A percentile compares a stretch with the other conserved stretches of the same genome.
These are phyloP conservation scores for Aureobasidium leucospermi DNA, from an alignment of 2,329 filamentous ascomycete species.

Conservation along the genomic window DNA sequence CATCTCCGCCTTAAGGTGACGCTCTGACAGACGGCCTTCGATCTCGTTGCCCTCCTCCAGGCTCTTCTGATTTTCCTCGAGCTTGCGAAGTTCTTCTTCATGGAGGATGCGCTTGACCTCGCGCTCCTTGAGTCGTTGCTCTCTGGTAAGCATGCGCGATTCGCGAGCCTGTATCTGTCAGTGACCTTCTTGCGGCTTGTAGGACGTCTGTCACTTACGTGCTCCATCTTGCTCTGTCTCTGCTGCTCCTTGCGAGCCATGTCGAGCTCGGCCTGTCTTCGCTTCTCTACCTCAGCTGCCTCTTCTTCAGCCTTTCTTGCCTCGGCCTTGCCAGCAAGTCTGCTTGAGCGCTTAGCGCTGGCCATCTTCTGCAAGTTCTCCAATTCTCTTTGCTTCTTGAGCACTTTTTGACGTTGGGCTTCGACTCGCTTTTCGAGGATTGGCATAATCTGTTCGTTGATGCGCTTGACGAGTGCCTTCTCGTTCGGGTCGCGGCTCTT, in stretches of 20 bases:
- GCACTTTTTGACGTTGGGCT: slow-evolving; percentile 61
- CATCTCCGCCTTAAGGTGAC: slow-evolving; percentile 74
- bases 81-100: slow-evolving; percentile 71
- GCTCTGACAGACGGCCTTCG: slow-evolving; percentile 58
- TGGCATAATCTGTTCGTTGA: slow-evolving; percentile 74
- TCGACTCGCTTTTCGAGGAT: slow-evolving; percentile 71
- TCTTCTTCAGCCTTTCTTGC: slow-evolving; percentile 68
- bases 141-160: slow-evolving; percentile 71
- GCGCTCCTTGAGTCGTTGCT: slow-evolving; percentile 77
- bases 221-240: slow-evolving; percentile 57
- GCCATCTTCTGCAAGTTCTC: slow-evolving; percentile 78
- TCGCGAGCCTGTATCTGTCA: slow-evolving; percentile 57
- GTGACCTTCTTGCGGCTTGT: slow-evolving; percentile 1
- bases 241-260: slow-evolving; percentile 54
- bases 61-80: slow-evolving; percentile 68
- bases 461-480: slow-evolving; percentile 62
- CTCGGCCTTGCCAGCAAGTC: slow-evolving; percentile 75
- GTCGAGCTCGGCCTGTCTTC: slow-evolving; percentile 55
- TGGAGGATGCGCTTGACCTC: slow-evolving; percentile 76
- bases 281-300: slow-evolving; percentile 61
- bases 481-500: slow-evolving; percentile 80
- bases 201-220: slow-evolving; percentile 32
- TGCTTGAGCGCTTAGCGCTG: slow-evolving; percentile 88
- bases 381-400: slow-evolving; percentile 71
- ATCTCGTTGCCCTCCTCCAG: slow-evolving; percentile 27